A percentile compares a stretch with the other conserved stretches of the same genome.
These are phyloP conservation scores for Phaeophleospora eucalypticola DNA, from an alignment of 2,329 filamentous ascomycete species.

Conservation along the genomic window DNA sequence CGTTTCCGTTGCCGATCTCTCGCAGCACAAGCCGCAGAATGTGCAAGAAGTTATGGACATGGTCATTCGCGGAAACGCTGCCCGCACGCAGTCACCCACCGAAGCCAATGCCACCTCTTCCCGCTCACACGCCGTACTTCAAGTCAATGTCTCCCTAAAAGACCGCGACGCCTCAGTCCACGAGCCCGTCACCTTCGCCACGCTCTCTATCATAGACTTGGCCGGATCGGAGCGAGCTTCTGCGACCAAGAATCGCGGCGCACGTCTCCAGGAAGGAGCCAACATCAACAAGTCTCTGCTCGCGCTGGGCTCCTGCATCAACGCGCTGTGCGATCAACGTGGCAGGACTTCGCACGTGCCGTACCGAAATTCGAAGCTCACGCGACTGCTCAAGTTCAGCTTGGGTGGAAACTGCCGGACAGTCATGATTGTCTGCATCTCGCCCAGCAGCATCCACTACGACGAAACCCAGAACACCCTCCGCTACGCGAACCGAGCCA, in stretches of 20 bases:
- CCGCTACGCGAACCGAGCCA: conserved; percentile 93
- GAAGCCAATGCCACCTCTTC: conserved; percentile 97
- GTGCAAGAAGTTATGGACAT: conserved; percentile 99
- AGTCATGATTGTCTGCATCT: conserved; percentile 99
- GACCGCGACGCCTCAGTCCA: conserved; percentile 88
- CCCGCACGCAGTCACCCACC: conserved; percentile 91
- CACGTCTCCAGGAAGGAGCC: conserved; percentile 84
- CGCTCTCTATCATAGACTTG: conserved; percentile 94
- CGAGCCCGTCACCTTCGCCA: conserved; percentile 97
- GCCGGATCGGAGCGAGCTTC: conserved; percentile 94
- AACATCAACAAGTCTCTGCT: conserved; percentile 99
- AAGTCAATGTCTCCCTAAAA: conserved; percentile 93
- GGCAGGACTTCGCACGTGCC: conserved; percentile 84
- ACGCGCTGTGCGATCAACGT: conserved; percentile 87
- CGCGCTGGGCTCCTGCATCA: conserved; percentile 94
- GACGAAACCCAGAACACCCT: conserved; percentile 98
- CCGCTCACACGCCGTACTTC: conserved; percentile 91
- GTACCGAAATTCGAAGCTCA: conserved; percentile 96
- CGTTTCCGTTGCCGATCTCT: conserved; percentile 85
- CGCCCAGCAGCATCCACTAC: conserved; percentile 91
- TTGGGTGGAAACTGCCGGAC: conserved; percentile 97
- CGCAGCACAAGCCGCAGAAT: conserved; percentile 83
- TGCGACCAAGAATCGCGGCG: conserved; percentile 92
- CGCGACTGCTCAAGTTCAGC: conserved; percentile 91
- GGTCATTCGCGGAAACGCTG: conserved; percentile 91